Conservation (phyloP, 441 rosid species). For the Omphalea diandra region DNA sequence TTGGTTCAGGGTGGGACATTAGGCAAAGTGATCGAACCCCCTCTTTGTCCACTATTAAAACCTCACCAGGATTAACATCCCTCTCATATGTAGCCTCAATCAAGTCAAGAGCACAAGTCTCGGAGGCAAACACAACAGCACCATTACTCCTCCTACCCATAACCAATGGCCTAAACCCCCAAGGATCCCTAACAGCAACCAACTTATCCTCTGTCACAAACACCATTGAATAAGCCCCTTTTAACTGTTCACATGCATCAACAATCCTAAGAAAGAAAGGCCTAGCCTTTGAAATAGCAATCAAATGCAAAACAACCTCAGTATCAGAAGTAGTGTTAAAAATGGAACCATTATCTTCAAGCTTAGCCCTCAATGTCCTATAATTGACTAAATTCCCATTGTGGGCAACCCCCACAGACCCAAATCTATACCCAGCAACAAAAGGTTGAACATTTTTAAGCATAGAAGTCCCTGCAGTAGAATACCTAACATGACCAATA, state of each 20-base stretch:
- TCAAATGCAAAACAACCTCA: slow-evolving; percentile 83
- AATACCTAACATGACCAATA: slow-evolving; percentile 85
- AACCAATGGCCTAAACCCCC: slow-evolving; percentile 81
- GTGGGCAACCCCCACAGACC: slow-evolving; percentile 85
- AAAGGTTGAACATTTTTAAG: slow-evolving; percentile 86
- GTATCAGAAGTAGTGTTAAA: slow-evolving; percentile 82
- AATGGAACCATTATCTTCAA: slow-evolving; percentile 77
- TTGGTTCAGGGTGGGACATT: slow-evolving; percentile 65
- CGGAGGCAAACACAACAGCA: slow-evolving; percentile 81
- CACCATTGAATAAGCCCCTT: slow-evolving; percentile 92
- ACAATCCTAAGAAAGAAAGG: slow-evolving; percentile 72
- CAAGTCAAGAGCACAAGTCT: slow-evolving; percentile 84
- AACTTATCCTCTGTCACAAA: slow-evolving; percentile 82
- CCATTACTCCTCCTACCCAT: slow-evolving; percentile 94
- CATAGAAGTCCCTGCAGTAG: slow-evolving; percentile 86
- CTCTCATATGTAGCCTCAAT: slow-evolving; percentile 83
- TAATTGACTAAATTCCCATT: slow-evolving; percentile 84
- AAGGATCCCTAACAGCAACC: slow-evolving; percentile 87
- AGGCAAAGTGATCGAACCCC: slow-evolving; percentile 65
- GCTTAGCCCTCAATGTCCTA: slow-evolving; percentile 45
- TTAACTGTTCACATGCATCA: slow-evolving; percentile 73
- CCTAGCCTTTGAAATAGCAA: slow-evolving; percentile 75
- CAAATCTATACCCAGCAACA: slow-evolving; percentile 75
- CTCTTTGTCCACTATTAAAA: slow-evolving; percentile 65
- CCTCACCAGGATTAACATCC: slow-evolving; percentile 82